These are phyloP conservation scores for Xerocomellus intermedius DNA, from an alignment of 768 basidiomycete species.

Conservation along the genomic window DNA sequence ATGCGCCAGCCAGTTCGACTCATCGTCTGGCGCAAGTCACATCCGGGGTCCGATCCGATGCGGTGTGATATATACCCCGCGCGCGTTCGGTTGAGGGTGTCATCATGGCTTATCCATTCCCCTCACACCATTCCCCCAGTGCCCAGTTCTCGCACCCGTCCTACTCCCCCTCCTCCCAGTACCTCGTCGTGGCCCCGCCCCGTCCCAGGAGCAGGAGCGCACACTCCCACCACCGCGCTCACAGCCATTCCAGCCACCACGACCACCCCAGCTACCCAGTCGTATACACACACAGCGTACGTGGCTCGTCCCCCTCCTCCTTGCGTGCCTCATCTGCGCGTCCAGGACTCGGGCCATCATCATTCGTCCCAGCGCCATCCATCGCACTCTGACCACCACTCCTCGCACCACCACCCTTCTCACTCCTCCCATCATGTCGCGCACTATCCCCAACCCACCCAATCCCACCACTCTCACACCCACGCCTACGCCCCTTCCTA, in stretches of 20 bases:
- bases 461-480: conserved; percentile 4
- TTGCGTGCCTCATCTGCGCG: background rate
- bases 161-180: background rate
- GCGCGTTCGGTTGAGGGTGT: background rate
- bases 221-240: conserved; percentile 13
- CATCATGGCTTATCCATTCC: conserved; percentile 27
- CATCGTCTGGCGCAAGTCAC: background rate
- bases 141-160: no score
- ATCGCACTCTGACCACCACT: conserved; percentile 9
- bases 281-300: conserved; percentile 15
- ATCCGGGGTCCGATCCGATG: conserved; percentile 21
- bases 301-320: background rate
- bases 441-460: conserved; percentile 8
- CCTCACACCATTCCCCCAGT: conserved; percentile 5
- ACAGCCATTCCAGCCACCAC: conserved; percentile 1
- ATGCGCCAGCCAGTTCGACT: conserved; percentile 8
- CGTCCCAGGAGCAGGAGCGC: conserved; percentile 18
- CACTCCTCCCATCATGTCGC: conserved; percentile 20
- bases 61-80: background rate
- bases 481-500: conserved; percentile 12
- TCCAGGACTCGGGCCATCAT: conserved; percentile 24
- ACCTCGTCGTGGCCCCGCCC: conserved; percentile 5
- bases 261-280: background rate
- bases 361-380: conserved; percentile 4
- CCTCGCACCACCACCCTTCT: conserved; percentile 15